Evolutionary conservation across 1,284 basidiomycete genomes (phyloP), one percentile per base, ranked within the genome.

Genomic region (Melampsora larici-populina): DNA sequence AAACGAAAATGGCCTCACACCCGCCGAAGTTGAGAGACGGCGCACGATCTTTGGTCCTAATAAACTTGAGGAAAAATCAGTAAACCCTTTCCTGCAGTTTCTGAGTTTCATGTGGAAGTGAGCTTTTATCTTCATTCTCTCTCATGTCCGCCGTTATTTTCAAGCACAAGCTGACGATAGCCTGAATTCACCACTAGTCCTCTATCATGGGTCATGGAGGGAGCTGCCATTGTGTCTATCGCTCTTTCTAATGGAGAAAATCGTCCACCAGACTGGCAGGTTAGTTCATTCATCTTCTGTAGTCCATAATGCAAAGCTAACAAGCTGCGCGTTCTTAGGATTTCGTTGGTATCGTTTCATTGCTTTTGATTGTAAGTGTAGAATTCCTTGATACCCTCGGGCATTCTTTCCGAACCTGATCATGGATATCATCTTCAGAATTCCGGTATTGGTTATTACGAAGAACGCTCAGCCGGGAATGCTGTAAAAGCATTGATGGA

Each of bases 401-500:
- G n/a, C n/a, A n/a, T n/a, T 29, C 43, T 13, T 29, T 58, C 31
- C 24, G 7, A 46, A 2, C 43, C 29, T 48, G 7, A 1, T 5
- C 24, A 9, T 24, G n/a, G n/a, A n/a, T n/a, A n/a, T n/a, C n/a
- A 6, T n/a, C 24, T 11, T 24, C 18, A 71, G 70, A 98, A 98
- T 89, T 97, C 95, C 11, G 88, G 89, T 74, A 97, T 98, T 82
- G 95, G 96, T 89, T 97, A 94, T 89, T 93, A 97, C 87, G 95
- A 98, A 86, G 96, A 98, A 86, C 89, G 90, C 79, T 93, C 93
- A 83, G 95, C 95, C 73, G 95, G 95, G 86, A 97, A 98, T 85
- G 94, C 94, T 55, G 95, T 98, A 87, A 97, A 96, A 87, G 94
- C 94, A 15, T 92, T 98, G 81, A 98, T 97, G 95, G 95, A 97